These are phyloP conservation scores for Ananas comosus DNA, from an alignment of 176 grass and related monocot genomes.

Conservation along the genomic window DNA sequence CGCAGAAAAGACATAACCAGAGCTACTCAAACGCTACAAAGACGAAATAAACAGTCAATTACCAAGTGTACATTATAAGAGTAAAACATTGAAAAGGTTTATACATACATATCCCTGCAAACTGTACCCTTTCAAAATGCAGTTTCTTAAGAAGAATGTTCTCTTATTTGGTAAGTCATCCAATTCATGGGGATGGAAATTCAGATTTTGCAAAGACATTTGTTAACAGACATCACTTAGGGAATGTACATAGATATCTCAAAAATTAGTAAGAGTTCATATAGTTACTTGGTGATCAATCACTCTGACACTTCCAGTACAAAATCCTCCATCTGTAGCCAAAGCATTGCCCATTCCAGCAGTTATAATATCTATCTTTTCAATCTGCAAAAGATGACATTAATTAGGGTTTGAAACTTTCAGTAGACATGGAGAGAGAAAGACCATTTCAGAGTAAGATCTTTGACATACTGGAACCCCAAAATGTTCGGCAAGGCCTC, in stretches of 20 bases:
- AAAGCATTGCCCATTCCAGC: constrained; percentile 97
- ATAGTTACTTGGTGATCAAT: constrained; percentile 89
- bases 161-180: too few relatives aligned
- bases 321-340: constrained; percentile 91
- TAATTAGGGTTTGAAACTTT: constrained; percentile 3
- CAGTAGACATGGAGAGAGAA: neutral
- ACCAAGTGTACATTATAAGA: constrained; percentile 15
- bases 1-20: constrained; percentile 93
- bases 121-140: too few relatives aligned
- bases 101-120: too few relatives aligned
- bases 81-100: neutral
- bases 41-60: constrained; percentile 18
- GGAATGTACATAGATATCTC: too few relatives aligned
- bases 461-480: constrained; percentile 56
- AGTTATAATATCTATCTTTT: constrained; percentile 96
- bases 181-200: too few relatives aligned
- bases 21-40: constrained; percentile 79
- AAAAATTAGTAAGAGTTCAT: too few relatives aligned
- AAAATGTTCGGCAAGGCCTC: constrained; percentile 89
- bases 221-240: too few relatives aligned
- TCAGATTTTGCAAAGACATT: too few relatives aligned
- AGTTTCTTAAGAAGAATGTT: too few relatives aligned
- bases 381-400: constrained; percentile 49
- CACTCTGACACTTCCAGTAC: constrained; percentile 85
- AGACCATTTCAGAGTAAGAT: too few relatives aligned